Percentiles rank a stretch among this genome's conserved stretches.
These are phyloP conservation scores for Moricandia arvensis DNA, from an alignment of 345 rosid genomes.

Conservation along the genomic window DNA sequence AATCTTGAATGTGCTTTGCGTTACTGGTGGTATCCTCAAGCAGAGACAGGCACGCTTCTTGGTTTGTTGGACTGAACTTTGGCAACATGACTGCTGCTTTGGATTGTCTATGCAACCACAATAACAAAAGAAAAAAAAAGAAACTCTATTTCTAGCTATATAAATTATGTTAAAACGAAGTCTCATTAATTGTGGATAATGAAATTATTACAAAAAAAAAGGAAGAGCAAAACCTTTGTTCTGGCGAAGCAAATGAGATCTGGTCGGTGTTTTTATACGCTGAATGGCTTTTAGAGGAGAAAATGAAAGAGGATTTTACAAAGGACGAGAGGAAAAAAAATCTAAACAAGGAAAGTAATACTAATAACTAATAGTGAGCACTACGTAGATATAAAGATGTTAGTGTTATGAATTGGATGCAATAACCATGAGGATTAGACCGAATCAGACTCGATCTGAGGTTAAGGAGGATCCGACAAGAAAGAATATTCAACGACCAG, in stretches of 20 bases:
- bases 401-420: too few relatives aligned
- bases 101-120: background rate
- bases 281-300: background rate
- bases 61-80: background rate
- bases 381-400: too few relatives aligned
- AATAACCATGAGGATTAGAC: too few relatives aligned
- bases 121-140: background rate
- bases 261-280: background rate
- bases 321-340: background rate
- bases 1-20: background rate
- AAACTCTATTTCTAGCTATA: background rate
- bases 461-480: too few relatives aligned
- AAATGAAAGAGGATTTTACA: background rate
- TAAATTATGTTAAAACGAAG: background rate
- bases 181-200: background rate
- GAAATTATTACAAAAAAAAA: background rate
- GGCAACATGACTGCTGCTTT: background rate
- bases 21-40: background rate
- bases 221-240: background rate
- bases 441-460: too few relatives aligned
- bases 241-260: background rate
- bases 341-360: background rate
- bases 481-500: too few relatives aligned
- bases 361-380: too few relatives aligned
- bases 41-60: background rate